A percentile compares a stretch with the other conserved stretches of the same genome.
These are phyloP conservation scores for Malus hybrid DNA, from an alignment of 331 rosid genomes.

Conservation along the genomic window DNA sequence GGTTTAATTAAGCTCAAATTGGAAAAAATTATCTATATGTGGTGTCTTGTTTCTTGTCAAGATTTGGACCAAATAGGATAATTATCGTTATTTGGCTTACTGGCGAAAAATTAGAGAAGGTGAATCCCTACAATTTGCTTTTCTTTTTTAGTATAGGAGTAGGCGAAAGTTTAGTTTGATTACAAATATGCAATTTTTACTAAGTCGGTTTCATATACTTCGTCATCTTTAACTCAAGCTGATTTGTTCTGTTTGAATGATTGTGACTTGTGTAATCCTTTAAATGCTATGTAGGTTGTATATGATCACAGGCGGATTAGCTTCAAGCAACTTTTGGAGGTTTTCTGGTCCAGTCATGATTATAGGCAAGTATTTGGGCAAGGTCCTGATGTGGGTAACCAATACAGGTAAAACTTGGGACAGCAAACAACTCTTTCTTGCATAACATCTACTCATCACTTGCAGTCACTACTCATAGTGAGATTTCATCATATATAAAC, in stretches of 20 bases:
- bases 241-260: not conserved
- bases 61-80: not conserved
- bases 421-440: not conserved
- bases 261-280: not conserved
- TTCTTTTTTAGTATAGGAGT: not conserved
- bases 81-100: no score
- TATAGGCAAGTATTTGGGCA: slow-evolving; percentile 94
- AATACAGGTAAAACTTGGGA: slow-evolving; percentile 57
- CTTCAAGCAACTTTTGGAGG: slow-evolving; percentile 63
- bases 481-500: slow-evolving; percentile 8
- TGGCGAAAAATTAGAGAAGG: not conserved
- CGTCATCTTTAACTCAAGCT: not conserved
- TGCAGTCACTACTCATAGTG: slow-evolving; percentile 1
- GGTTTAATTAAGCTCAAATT: not conserved
- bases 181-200: not conserved
- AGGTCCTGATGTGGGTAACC: slow-evolving; percentile 96
- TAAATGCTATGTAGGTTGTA: slow-evolving; percentile 51
- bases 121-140: not conserved
- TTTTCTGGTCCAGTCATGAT: slow-evolving; percentile 91
- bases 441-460: slow-evolving; percentile 1
- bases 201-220: not conserved
- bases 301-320: slow-evolving; percentile 64
- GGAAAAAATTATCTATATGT: not conserved
- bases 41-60: not conserved
- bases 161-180: not conserved